Evolutionary conservation across 1,139 yeast species (phyloP).

Genomic region (Diutina neorugosa): DNA sequence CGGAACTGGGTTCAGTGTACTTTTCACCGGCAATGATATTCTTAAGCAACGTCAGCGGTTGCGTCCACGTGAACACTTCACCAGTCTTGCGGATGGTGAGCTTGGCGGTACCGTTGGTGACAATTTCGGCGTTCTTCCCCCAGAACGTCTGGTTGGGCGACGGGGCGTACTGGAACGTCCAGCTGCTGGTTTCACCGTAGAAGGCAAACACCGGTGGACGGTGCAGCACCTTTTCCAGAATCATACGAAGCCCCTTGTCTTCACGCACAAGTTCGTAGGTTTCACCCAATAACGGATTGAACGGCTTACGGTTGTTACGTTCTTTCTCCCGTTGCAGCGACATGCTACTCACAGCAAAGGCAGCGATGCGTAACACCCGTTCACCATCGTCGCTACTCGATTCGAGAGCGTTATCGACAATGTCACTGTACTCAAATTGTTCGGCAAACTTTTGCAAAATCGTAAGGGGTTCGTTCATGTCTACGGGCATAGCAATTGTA

Average conservation of each 20-base stretch:
- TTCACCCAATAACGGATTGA: constrained; percentile 84
- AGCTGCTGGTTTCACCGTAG: constrained; percentile 56
- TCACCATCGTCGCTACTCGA: constrained; percentile 36
- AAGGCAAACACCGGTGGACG: constrained; percentile 77
- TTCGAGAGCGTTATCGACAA: constrained; percentile 51
- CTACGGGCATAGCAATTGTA: constrained; percentile 86
- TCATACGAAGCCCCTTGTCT: constrained; percentile 53
- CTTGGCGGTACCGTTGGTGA: constrained; percentile 56
- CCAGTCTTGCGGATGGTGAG: constrained; percentile 49
- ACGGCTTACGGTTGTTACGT: constrained; percentile 76
- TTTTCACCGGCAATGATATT: constrained; percentile 92
- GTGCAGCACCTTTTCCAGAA: constrained; percentile 74
- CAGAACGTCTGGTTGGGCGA: constrained; percentile 85
- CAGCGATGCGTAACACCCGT: constrained; percentile 57
- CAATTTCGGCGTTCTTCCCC: constrained; percentile 86
- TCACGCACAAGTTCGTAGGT: constrained; percentile 77
- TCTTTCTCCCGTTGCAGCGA: constrained; percentile 64
- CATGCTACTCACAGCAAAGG: constrained; percentile 69
- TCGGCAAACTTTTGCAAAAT: constrained; percentile 74
- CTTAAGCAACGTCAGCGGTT: constrained; percentile 73
- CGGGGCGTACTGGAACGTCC: constrained; percentile 71
- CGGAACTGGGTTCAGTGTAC: constrained; percentile 78
- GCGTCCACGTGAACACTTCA: constrained; percentile 66
- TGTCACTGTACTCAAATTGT: constrained; percentile 57
- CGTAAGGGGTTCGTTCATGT: constrained; percentile 83